A percentile compares a stretch with the other conserved stretches of the same genome.
Conservation (phyloP, 345 rosid genomes). For the Chamaenerion angustifolium region DNA sequence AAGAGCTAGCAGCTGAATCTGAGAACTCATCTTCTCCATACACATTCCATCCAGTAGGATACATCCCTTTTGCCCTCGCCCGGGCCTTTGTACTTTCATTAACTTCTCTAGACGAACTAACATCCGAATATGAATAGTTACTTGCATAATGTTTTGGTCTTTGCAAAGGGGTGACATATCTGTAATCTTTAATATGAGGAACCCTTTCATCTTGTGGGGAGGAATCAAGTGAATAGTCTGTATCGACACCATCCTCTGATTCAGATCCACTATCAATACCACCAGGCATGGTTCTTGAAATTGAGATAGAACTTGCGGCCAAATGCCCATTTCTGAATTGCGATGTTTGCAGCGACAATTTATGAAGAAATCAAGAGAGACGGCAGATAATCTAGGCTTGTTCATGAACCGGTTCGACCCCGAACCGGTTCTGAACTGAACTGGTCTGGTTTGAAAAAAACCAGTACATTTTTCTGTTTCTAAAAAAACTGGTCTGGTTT, state of each 20-base stretch:
- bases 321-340: conserved; percentile 48
- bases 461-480: too few relatives aligned
- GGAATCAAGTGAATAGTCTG: conserved; percentile 43
- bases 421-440: too few relatives aligned
- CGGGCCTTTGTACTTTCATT: conserved; percentile 20
- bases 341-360: conserved; percentile 40
- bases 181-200: conserved; percentile 19
- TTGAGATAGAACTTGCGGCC: conserved; percentile 33
- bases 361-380: too few relatives aligned
- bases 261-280: conserved; percentile 18
- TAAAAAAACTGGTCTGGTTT: too few relatives aligned
- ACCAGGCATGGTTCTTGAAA: conserved; percentile 23
- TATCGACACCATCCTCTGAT: conserved; percentile 32
- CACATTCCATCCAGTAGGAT: conserved; percentile 13
- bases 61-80: conserved; percentile 20
- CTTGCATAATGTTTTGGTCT: conserved; percentile 14
- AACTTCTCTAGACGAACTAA: conserved; percentile 73
- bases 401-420: too few relatives aligned
- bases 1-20: conserved; percentile 74
- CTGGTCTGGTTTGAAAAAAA: too few relatives aligned
- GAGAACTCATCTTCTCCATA: conserved; percentile 50
- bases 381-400: too few relatives aligned
- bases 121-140: conserved; percentile 67
- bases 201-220: conserved; percentile 48
- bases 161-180: conserved; percentile 6